A percentile compares a stretch with the other conserved stretches of the same genome.
These are phyloP conservation scores for Aspergillus bertholletiae DNA, from an alignment of 495 filamentous ascomycete genomes.

Conservation along the genomic window DNA sequence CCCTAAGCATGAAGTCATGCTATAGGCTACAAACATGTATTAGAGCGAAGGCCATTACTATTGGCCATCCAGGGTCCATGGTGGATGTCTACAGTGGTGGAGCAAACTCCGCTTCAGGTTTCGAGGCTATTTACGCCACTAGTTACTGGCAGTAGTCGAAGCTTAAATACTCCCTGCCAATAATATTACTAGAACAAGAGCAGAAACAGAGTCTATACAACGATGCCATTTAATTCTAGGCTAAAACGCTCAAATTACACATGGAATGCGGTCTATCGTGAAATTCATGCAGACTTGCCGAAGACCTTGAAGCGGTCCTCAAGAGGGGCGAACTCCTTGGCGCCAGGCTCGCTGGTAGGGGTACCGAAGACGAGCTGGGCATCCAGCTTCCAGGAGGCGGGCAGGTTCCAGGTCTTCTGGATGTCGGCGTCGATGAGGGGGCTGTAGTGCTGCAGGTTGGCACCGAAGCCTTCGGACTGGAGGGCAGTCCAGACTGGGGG, in stretches of 20 bases:
- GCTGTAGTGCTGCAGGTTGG: slow-evolving; percentile 55
- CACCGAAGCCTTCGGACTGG: slow-evolving; percentile 45
- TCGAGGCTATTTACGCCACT: too few species aligned
- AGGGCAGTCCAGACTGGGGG: slow-evolving; percentile 47
- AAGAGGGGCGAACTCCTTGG: slow-evolving; percentile 37
- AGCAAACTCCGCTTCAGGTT: too few species aligned
- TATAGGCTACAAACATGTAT: too few species aligned
- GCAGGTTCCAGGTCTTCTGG: slow-evolving; percentile 39
- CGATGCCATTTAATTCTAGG: neutral
- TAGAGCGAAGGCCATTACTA: too few species aligned
- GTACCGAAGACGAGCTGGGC: slow-evolving; percentile 51
- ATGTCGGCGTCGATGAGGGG: slow-evolving; percentile 45
- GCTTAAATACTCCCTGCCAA: too few species aligned
- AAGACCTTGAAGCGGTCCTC: slow-evolving; percentile 44
- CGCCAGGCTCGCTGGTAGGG: slow-evolving; percentile 27
- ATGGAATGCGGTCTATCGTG: neutral
- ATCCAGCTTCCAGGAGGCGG: slow-evolving; percentile 43
- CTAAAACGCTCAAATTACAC: neutral
- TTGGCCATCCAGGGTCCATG: too few species aligned
- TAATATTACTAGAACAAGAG: too few species aligned
- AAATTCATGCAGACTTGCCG: slow-evolving; percentile 25
- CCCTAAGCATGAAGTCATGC: too few species aligned
- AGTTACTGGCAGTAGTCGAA: too few species aligned
- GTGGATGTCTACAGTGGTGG: too few species aligned
- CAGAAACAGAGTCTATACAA: neutral